phyloP scores from a whole-genome alignment of 495 filamentous ascomycete genomes.

The Xylaria nigripes region DNA sequence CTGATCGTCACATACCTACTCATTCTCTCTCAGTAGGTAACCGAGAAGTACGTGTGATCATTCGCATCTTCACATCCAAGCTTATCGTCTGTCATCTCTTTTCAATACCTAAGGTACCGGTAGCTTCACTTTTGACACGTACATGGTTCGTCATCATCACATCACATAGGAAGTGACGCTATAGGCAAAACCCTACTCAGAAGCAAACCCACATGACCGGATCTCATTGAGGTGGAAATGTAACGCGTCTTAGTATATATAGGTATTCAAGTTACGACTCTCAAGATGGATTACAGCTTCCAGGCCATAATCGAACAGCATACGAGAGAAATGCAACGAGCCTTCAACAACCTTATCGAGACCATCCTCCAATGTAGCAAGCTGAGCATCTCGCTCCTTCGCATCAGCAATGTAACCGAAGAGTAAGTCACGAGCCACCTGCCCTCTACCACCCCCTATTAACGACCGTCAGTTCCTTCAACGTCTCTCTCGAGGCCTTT shows the following conservation, averaged over 20 bases:
- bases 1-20: no score
- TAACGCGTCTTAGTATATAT: no score
- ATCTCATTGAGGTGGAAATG: no score
- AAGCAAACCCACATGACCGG: no score
- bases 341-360: constrained; percentile 13
- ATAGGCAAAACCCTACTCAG: neutral
- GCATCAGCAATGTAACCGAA: constrained; percentile 24
- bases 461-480: constrained; percentile 12
- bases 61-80: neutral
- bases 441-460: neutral
- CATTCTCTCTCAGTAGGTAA: no score
- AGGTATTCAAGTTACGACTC: no score
- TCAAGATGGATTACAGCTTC: constrained; percentile 9
- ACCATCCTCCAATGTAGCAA: constrained; percentile 22
- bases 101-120: neutral
- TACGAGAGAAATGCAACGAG: constrained; percentile 9
- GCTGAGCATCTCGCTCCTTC: constrained; percentile 20
- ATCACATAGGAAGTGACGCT: neutral
- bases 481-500: constrained; percentile 17
- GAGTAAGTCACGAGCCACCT: constrained; percentile 14
- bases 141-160: constrained; percentile 3
- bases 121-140: neutral
- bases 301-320: constrained; percentile 4
- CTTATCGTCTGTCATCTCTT: neutral
- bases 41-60: no score